Evolutionary conservation across 208 protist species (phyloP), one percentile per base, ranked within the genome.

Genomic region (Endotrypanum monterogeii): DNA sequence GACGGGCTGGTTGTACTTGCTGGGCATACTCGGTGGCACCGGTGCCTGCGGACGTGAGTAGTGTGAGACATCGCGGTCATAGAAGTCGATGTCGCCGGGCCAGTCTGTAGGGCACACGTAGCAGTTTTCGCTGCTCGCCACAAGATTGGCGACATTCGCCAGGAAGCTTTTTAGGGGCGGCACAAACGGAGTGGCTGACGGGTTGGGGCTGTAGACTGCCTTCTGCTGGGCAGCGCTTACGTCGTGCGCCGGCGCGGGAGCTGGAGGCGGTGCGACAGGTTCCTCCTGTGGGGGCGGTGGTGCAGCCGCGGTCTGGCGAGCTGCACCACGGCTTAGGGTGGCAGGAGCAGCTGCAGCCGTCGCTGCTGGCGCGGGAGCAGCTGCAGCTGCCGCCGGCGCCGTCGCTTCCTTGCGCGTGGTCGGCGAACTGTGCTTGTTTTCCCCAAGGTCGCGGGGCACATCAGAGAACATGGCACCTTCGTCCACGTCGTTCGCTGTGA

Each of bases 401-500:
- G 67, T 37, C 3, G 72, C 67, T 51, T 77, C 66, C 32, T 78
- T 76, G 46, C 72, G 72, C 44, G 61, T 71, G 20, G 65, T 37
- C 56, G 60, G 68, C 7, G 66, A 70, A 9, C 20, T 48, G n/a
- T 66, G 69, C 23, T 71, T 67, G 56, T 39, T 55, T 50, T 65
- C 63, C 25, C 67, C 68, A 11, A 77, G 54, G 58, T 82, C 70
- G 50, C 73, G 75, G 11, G 75, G 62, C 28, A 97, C 93, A 67
- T 95, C 91, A 0, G 90, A 96, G 86, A 90, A 94, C 11, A 97
- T 80, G 46, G 76, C 46, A 6, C 89, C 92, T 75, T 97, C 94
- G 69, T 92, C 89, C 46, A 93, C 54, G 50, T 85, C 80, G 44
- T 88, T 80, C 18, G 77, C 71, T 35, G 83, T 65, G 11, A 83